Evolutionary conservation across 2,329 filamentous ascomycete genomes (phyloP).

Genomic region (Aspergillus amoenus): DNA sequence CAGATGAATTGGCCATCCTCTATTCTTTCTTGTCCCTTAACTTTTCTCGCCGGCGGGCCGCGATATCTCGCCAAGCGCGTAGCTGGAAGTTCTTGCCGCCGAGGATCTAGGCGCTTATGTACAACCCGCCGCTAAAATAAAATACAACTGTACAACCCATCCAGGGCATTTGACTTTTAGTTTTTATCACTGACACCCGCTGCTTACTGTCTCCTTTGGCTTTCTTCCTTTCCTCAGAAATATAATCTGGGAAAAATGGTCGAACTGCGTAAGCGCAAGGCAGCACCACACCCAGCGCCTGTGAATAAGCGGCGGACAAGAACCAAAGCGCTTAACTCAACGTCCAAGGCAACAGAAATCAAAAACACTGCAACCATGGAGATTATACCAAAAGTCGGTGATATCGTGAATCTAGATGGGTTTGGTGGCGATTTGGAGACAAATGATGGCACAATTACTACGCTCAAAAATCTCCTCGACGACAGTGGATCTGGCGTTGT

Average conservation of each 20-base stretch:
- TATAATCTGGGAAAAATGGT: conserved; percentile 37
- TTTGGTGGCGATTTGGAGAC: conserved; percentile 75
- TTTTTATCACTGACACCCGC: not conserved
- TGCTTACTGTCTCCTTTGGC: not conserved
- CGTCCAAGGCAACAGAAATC: conserved; percentile 29
- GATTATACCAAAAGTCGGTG: conserved; percentile 43
- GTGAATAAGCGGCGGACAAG: conserved; percentile 30
- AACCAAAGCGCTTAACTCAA: conserved; percentile 31
- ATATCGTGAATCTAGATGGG: conserved; percentile 52
- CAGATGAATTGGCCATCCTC: not conserved
- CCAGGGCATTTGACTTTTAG: not conserved
- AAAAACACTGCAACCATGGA: conserved; percentile 16
- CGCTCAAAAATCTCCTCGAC: conserved; percentile 75
- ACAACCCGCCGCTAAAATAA: not conserved
- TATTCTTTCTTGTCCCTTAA: not conserved
- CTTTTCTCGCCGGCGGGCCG: not conserved
- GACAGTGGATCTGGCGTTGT: conserved; percentile 84
- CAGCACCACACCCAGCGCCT: conserved; percentile 46
- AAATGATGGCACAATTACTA: conserved; percentile 78
- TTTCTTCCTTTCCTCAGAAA: not conserved
- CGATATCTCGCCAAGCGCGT: conserved; percentile 3
- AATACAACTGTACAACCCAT: not conserved
- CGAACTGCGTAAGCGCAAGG: conserved; percentile 64
- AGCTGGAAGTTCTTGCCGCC: not conserved
- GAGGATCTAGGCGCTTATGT: not conserved